phyloP scores from a whole-genome alignment of 805 yeast species.

The Cyberlindnera americana region DNA sequence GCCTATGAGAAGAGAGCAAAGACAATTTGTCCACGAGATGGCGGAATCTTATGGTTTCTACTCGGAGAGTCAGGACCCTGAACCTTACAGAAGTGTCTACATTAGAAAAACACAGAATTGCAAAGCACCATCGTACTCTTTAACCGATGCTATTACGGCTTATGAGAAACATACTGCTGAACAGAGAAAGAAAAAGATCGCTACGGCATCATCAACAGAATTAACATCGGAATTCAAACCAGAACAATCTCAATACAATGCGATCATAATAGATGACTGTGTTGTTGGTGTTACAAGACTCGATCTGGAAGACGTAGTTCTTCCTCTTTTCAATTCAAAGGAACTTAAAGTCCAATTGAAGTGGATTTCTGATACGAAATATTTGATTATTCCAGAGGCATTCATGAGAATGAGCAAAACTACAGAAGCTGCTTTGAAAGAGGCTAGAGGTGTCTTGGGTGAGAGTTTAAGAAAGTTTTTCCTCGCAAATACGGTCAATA shows the following conservation, averaged over 20 bases:
- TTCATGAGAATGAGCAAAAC: slow-evolving; percentile 33
- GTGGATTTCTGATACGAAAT: slow-evolving; percentile 41
- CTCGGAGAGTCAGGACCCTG: slow-evolving; percentile 76
- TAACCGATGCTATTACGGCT: slow-evolving; percentile 42
- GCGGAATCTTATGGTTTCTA: slow-evolving; percentile 56
- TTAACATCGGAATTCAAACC: not conserved
- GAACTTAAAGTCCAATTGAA: slow-evolving; percentile 31
- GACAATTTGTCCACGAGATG: slow-evolving; percentile 67
- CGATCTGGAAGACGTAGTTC: slow-evolving; percentile 28
- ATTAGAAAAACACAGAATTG: slow-evolving; percentile 38
- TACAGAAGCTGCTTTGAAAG: slow-evolving; percentile 41
- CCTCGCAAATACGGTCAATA: slow-evolving; percentile 47
- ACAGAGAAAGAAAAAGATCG: slow-evolving; percentile 18
- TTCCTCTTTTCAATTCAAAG: slow-evolving; percentile 20
- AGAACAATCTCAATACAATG: slow-evolving; percentile 38
- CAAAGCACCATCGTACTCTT: slow-evolving; percentile 39
- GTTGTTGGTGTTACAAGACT: slow-evolving; percentile 47
- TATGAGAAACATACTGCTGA: slow-evolving; percentile 33
- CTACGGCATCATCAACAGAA: not conserved
- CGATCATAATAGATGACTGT: slow-evolving; percentile 50
- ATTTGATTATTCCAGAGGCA: slow-evolving; percentile 39
- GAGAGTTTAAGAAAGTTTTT: slow-evolving; percentile 35
- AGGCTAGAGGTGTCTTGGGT: slow-evolving; percentile 36
- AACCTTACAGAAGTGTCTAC: slow-evolving; percentile 72
- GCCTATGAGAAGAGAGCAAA: slow-evolving; percentile 67